These are phyloP conservation scores for Pleurotus sapidus DNA, from an alignment of 768 basidiomycete genomes.

Conservation along the genomic window DNA sequence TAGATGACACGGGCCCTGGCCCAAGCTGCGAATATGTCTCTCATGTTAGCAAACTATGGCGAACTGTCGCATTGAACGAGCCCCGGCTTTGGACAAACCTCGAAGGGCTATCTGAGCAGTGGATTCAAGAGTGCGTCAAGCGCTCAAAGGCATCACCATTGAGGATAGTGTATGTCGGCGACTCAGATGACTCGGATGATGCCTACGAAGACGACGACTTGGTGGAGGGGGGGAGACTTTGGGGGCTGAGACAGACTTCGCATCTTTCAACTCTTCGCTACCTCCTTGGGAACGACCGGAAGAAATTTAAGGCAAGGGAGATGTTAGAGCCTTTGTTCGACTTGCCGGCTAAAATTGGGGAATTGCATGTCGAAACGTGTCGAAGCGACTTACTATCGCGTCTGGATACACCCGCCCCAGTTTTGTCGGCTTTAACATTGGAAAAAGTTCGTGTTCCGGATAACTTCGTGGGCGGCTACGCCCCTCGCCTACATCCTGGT, in stretches of 20 bases:
- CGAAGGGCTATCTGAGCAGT: background rate
- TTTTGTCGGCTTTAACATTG: background rate
- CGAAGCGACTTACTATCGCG: background rate
- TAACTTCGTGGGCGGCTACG: background rate
- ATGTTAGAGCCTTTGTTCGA: background rate
- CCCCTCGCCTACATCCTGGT: background rate
- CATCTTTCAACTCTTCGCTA: too few species aligned
- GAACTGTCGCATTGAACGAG: background rate
- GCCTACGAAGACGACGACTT: too few species aligned
- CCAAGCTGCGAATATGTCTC: background rate
- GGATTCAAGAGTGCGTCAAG: background rate
- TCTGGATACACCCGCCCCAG: background rate
- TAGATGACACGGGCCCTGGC: background rate
- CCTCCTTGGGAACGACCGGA: background rate
- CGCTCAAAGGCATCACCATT: background rate
- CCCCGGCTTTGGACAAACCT: background rate
- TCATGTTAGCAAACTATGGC: background rate
- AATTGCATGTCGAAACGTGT: background rate
- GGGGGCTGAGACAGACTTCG: background rate
- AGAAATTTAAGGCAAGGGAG: background rate
- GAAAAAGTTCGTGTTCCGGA: background rate
- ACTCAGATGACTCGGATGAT: background rate
- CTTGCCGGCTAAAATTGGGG: background rate
- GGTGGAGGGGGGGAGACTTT: background rate
- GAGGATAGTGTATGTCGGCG: background rate